A percentile compares a stretch with the other conserved stretches of the same genome.
phyloP scores from a whole-genome alignment of 164 flowering plant species.

The Chimonanthus salicifolius region DNA sequence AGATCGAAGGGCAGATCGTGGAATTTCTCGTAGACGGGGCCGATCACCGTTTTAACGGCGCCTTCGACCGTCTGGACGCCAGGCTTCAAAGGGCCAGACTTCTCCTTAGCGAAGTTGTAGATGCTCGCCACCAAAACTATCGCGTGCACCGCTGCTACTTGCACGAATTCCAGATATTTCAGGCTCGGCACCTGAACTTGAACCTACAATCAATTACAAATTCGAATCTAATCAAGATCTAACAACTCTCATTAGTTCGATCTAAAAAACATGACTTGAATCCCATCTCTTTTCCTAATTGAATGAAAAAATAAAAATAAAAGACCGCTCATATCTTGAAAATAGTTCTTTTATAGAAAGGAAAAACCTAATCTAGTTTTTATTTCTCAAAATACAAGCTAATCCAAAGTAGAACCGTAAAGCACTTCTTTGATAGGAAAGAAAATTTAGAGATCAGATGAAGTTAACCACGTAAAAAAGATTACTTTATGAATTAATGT shows the following conservation, averaged over 20 bases:
- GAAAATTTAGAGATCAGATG: no score
- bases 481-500: no score
- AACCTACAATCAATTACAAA: conserved; percentile 6
- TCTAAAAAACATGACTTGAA: background rate
- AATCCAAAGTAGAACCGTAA: no score
- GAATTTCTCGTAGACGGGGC: conserved; percentile 64
- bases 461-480: no score
- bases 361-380: no score
- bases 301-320: no score
- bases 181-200: conserved; percentile 33
- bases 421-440: no score
- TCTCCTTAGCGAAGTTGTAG: conserved; percentile 65
- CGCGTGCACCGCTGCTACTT: conserved; percentile 40
- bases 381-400: no score
- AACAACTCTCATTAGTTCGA: background rate
- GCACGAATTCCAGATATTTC: conserved; percentile 66
- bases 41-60: conserved; percentile 59
- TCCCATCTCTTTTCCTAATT: no score
- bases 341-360: no score
- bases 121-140: conserved; percentile 34
- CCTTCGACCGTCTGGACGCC: conserved; percentile 67
- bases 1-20: conserved; percentile 60
- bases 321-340: no score
- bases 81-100: conserved; percentile 63
- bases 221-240: background rate